Evolutionary conservation across 164 flowering plant species (phyloP), one percentile per base, ranked within the genome.

Genomic region (Annona cherimola): DNA sequence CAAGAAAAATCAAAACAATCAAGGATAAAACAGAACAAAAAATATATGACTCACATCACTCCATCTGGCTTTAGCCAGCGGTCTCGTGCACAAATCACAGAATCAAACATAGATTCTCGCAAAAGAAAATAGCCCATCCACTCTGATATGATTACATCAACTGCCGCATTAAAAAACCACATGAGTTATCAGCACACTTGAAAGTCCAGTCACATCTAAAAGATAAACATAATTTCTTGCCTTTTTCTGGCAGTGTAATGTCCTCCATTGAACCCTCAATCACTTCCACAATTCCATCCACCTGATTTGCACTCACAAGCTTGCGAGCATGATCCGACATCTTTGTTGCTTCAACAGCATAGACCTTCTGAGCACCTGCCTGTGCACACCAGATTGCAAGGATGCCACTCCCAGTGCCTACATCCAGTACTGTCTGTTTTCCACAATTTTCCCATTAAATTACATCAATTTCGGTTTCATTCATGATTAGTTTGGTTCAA

Each of bases 121-220:
- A 95, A 82, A 73, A 95, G 99, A 78, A 95, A 95, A 78, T 95
- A 93, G 2, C 99, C 99, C 99, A 95, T 95, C 99, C 99, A 95
- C 77, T 95, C 99, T 0, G 99, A 95, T 66, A 95, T 95, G 42
- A 95, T 95, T 50, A 95, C 84, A 74, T 95, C 99, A 81, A 95
- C 99, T 95, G 89, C 80, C 76, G 18, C 40, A 80, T 69, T 40
- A 45, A 42, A 74, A 39, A 1, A 11, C 14, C 50, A 50, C 70
- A 5, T 71, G 55, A 26, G 66, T 72, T 61, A 70, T 44, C 14
- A 50, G 3, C 11, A 11, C 9, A 50, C 18, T 2, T 18, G 19
- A 18, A 41, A 14, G 11, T n/a, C 7, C 8, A 41, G 44, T 4
- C 8, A 3, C 1, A 45, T 55, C 3, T 8, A 57, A 39, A 69